phyloP scores from a whole-genome alignment of 331 rosid species.

The Malus hybrid region DNA sequence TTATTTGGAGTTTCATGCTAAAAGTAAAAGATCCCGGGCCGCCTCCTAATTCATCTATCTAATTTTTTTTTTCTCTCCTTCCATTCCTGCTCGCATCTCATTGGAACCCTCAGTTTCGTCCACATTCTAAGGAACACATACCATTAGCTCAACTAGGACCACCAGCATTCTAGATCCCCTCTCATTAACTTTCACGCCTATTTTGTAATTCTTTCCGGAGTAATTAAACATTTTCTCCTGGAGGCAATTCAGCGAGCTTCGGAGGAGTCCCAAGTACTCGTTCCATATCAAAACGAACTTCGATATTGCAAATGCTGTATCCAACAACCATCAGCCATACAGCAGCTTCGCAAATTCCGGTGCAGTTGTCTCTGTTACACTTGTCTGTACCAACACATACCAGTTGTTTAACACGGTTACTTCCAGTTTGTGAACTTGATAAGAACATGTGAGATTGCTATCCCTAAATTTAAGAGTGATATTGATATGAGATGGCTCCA shows the following conservation, averaged over 20 bases:
- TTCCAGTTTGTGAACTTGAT: not conserved
- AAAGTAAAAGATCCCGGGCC: too few relatives aligned
- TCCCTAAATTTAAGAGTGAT: not conserved
- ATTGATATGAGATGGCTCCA: not conserved
- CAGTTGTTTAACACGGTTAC: not conserved
- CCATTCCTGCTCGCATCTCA: too few relatives aligned
- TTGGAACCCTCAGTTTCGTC: too few relatives aligned
- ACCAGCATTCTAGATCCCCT: too few relatives aligned
- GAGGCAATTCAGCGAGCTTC: conserved; percentile 86
- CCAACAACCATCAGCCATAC: conserved; percentile 98
- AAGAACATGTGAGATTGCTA: not conserved
- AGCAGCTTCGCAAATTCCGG: conserved; percentile 85
- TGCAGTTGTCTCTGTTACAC: conserved; percentile 63
- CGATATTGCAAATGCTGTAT: conserved; percentile 89
- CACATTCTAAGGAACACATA: too few relatives aligned
- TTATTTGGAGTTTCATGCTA: too few relatives aligned
- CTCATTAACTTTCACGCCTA: not conserved
- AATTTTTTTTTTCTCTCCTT: too few relatives aligned
- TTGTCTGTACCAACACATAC: conserved; percentile 40
- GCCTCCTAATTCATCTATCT: too few relatives aligned
- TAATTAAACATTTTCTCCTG: conserved; percentile 65
- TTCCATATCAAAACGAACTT: conserved; percentile 97
- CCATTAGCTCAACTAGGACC: not conserved
- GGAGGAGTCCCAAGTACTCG: conserved; percentile 82
- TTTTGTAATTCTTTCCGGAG: not conserved